Conservation (phyloP, 257 asterid genomes). For the Solanum etuberosum region DNA sequence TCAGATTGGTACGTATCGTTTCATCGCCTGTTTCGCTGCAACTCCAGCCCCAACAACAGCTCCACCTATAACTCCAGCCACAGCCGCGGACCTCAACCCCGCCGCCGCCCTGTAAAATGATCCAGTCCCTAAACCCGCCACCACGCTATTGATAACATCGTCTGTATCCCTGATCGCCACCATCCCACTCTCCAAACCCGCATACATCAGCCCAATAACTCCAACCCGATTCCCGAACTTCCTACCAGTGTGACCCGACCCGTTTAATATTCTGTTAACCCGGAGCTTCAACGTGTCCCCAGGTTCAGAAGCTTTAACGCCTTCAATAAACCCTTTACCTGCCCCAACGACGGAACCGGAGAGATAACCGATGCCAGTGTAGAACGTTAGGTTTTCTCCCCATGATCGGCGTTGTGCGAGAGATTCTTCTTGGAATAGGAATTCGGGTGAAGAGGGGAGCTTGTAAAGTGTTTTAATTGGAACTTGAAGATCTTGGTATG, state of each 20-base stretch:
- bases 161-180: constrained; percentile 56
- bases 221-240: constrained; percentile 10
- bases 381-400: constrained; percentile 2
- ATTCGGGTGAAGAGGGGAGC: neutral
- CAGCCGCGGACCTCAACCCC: constrained; percentile 64
- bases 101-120: constrained; percentile 55
- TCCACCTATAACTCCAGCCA: constrained; percentile 73
- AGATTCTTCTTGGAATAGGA: neutral
- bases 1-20: constrained; percentile 52
- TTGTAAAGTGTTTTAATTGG: neutral
- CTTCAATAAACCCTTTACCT: neutral
- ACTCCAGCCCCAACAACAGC: constrained; percentile 45
- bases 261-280: constrained; percentile 6
- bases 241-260: constrained; percentile 10
- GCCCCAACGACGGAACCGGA: neutral
- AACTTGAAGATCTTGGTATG: constrained; percentile 5
- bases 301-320: constrained; percentile 4
- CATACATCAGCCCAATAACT: constrained; percentile 6
- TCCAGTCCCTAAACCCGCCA: constrained; percentile 60
- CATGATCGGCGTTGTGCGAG: constrained; percentile 2
- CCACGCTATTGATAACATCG: constrained; percentile 56
- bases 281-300: constrained; percentile 6
- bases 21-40: constrained; percentile 48
- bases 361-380: constrained; percentile 6
- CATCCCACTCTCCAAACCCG: constrained; percentile 16